Base-by-base conservation (phyloP, 2,329 filamentous ascomycete species). In the Falciphora oryzae region DNA sequence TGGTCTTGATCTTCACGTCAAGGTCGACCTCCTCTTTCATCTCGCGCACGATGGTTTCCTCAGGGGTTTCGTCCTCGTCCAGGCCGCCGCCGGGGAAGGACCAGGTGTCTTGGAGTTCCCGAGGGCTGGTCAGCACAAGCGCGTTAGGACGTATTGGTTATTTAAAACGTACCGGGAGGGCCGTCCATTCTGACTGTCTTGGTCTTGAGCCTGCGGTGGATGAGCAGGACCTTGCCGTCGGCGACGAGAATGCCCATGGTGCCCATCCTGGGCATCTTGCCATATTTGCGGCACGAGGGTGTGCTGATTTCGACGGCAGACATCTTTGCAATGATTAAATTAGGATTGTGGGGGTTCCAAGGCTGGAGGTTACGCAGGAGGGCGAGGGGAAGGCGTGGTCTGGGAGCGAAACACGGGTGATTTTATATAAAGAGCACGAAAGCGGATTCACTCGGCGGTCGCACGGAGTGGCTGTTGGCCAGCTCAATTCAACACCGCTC, bases 41-140 rank as follows among this genome's bases (percentile, higher is more conserved):
- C 59, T 60, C 59, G 59, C 59, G 59, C 59, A 60, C 59, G 18
- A 60, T 38, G 59, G 31, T 16, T 22, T 60, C 16, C 59, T 60
- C 59, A 27, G 59, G 59, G 22, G 59, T 60, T 31, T 60, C 59
- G 59, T 35, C 59, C 31, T 28, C 31, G 59, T 60, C 59, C 59
- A 60, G 18, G 31, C 29, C 59, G 59, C 59, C 59, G n/a, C 31
- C 59, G 31, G 59, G 58, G 29, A 60, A 60, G 58, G 58, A 31
- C 58, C 58, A 60, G 4, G 58, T 35, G 29, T 60, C 58, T 60
- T 18, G 16, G 29, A n/a, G 58, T 60, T 44, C 16, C 38, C 38
- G 16, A 44, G 16, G 4, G 27, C 29, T 35, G 57, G 29, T 60
- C 35, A 60, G 58, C 29, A 28, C 58, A 22, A 60, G 3, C 35